Base-by-base conservation (phyloP, 768 basidiomycete genomes). In the Boletus vermiculosoides region DNA sequence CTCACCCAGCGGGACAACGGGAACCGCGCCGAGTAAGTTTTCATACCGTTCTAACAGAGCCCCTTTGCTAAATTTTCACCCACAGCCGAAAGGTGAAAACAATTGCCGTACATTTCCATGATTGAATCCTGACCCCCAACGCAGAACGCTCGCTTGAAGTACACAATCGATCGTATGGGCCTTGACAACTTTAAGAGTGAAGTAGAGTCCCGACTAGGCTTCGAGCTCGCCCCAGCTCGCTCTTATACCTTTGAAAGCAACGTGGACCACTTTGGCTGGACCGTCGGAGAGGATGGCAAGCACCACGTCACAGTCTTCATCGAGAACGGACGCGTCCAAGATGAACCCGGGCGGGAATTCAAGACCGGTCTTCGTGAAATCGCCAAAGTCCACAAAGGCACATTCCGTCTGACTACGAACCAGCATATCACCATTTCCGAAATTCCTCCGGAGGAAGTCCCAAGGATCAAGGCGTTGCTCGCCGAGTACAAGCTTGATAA, bases 301-400 rank as follows among this genome's bases (percentile, higher is more conserved):
- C 88, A 94, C 67, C 94, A 98, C 72, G 94, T 94, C 73, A 93
- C 88, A 50, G 78, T 89, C 72, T 98, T 94, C 74, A 90, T 99
- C 71, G 97, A 99, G 77, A 99, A 99, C 66, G 96, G 97, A 20
- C 91, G 96, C 22, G 83, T 99, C n/a, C 87, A 94, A 72, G 94
- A 98, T 72, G 93, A 94, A 71, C 87, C 93, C 13, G 90, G 83
- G 22, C 83, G 84, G 52, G 85, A 92, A 61, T 98, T 92, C 85
- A 98, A 98, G 81, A 86, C 90, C 6, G 95, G 91, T 34, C 76
- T 99, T 54, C 81, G 86, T 46, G 94, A 96, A 75, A 93, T 99
- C 59, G 97, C 97, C 45, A 88, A 90, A 74, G 76, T 94, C 7
- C 94, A 96, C 83, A 94, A 93, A 79, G 97, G 97, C 50, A 79